Evolutionary conservation across 2,329 filamentous ascomycete genomes (phyloP), one percentile per base, ranked within the genome.

Genomic region (Trichophyton simii): DNA sequence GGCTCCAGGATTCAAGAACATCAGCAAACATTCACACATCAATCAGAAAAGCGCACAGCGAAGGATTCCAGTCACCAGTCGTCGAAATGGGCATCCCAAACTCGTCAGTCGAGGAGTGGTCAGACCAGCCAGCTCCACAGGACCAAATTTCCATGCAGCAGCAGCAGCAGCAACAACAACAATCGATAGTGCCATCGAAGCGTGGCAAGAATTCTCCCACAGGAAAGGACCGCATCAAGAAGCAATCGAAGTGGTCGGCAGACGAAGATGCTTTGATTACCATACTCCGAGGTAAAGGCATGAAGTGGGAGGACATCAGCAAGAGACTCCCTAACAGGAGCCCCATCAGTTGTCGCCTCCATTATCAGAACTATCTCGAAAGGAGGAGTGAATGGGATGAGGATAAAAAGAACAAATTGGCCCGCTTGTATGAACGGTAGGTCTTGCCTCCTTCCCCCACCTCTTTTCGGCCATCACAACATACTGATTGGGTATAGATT

Each of bases 241-340:
- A 92, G 76, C 91, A 96, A 74, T 95, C 89, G 71, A 97, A 97
- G 75, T 97, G 94, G 94, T 95, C 89, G 3, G 81, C 87, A 0
- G 90, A 96, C 64, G 92, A 97, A 73, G 91, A 97, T 74, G 84
- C 88, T n/a, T 78, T 94, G 57, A 96, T 96, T 68, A 96, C 96
- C 68, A 89, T 95, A 73, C 82, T 97, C 64, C 85, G 92, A 62
- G 89, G 90, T 42, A 86, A 86, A 68, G 89, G 89, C 7, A 96
- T 96, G 90, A 97, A 97, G 72, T 97, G 92, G 94, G 92, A 97
- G 72, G 92, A 97, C 74, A 96, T 97, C 69, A 95, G 90, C 64
- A 95, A 92, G 77, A 84, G 87, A 60, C 78, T 97, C 58, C 91
- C 91, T 2, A 92, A 92, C 64, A 84, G 94, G 68, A 96, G 91